Percentiles rank a stretch among this genome's conserved stretches.
These are phyloP conservation scores for Mycena sanguinolenta DNA, from an alignment of 768 basidiomycete genomes.

Conservation along the genomic window DNA sequence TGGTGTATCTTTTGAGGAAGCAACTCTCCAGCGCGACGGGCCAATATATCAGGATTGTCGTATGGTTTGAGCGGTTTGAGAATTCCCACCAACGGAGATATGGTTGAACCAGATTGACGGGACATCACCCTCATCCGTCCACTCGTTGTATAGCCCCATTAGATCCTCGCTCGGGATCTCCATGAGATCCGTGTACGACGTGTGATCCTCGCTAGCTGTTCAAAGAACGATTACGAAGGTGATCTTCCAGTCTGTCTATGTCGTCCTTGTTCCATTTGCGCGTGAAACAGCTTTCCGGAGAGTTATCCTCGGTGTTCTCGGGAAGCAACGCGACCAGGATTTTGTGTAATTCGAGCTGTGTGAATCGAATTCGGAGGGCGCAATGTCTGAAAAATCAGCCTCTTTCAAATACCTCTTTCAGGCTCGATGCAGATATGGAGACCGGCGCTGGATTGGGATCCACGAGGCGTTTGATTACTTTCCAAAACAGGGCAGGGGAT, in stretches of 20 bases:
- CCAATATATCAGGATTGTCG: background rate
- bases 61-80: background rate
- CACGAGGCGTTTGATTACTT: background rate
- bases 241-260: background rate
- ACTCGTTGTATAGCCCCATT: background rate
- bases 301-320: background rate
- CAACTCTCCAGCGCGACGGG: background rate
- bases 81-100: background rate
- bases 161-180: constrained; percentile 3
- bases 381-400: background rate
- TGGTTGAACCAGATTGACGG: constrained; percentile 5
- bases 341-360: background rate
- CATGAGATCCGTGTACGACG: background rate
- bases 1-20: background rate
- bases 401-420: background rate
- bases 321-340: background rate
- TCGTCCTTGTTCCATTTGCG: background rate
- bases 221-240: background rate
- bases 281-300: constrained; percentile 4
- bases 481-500: background rate
- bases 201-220: background rate
- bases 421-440: background rate
- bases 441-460: background rate
- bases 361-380: background rate
- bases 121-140: background rate